Evolutionary conservation across 2,329 filamentous ascomycete species (phyloP), one percentile per base, ranked within the genome.

Genomic region (Grosmannia penicillata): DNA sequence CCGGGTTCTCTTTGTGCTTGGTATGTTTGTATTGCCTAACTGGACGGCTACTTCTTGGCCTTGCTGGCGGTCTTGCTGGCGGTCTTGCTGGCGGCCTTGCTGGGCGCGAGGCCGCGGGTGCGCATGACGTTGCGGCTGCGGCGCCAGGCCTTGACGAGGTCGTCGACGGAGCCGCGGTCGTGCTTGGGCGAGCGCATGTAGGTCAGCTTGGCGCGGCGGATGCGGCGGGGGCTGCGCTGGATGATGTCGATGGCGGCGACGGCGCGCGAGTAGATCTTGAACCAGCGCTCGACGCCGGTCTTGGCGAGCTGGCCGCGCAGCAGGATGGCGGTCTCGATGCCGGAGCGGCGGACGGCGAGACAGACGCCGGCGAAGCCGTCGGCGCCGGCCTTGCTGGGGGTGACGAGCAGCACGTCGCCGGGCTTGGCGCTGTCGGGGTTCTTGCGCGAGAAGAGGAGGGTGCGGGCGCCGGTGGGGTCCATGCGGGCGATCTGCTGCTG

Each of bases 221-320:
- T 84, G 57, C 85, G 75, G 78, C 86, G 91, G 53, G 74, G 70
- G 46, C 75, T 72, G 51, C 89, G 70, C 73, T 93, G 84, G 58
- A 96, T 82, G 50, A 98, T 80, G 62, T 98, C 89, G 53, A 98
- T 85, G 46, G 83, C 84, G 55, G 82, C 76, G 24, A 96, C 80
- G 54, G 83, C 81, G 43, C 89, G 89, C 54, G 76, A 83, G 66
- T 91, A 96, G 42, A 96, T 69, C 68, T 98, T 98, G 61, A 82
- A 86, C 78, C 85, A 94, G 84, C 94, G 91, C 71, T 98, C 91
- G 43, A 94, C 84, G 43, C 84, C 83, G 7, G 93, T 75, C 50
- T 82, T 75, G 48, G 84, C 87, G 50, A 98, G 64, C 55, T 93
- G 78, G 51, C 89, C 89, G 40, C 91, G 74, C 43, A 98, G 68